phyloP scores from a whole-genome alignment of 352 stramenopile genomes.

The Globisporangium emineosum region DNA sequence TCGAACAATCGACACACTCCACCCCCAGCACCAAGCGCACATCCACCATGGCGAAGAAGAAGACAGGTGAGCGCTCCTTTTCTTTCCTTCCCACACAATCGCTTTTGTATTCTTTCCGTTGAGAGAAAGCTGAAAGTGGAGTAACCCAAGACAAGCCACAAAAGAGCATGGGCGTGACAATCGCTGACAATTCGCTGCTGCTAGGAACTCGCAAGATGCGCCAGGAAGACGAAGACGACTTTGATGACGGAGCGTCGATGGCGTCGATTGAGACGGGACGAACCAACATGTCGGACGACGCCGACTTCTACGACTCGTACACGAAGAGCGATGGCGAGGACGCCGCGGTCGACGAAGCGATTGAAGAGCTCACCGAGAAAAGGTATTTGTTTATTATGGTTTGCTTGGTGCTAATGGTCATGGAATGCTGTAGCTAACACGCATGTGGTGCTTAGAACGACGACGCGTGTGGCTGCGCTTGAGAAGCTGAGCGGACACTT shows the following conservation, averaged over 20 bases:
- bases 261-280: constrained; percentile 64
- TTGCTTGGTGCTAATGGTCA: not conserved
- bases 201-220: constrained; percentile 57
- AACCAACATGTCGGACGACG: constrained; percentile 60
- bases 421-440: not conserved
- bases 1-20: not conserved
- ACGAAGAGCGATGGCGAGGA: constrained; percentile 60
- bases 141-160: not conserved
- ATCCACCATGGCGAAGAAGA: constrained; percentile 67
- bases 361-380: constrained; percentile 80
- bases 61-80: constrained; percentile 30
- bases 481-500: constrained; percentile 60
- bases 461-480: constrained; percentile 66
- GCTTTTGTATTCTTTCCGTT: not conserved
- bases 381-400: constrained; percentile 29
- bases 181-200: constrained; percentile 9
- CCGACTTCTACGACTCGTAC: constrained; percentile 68
- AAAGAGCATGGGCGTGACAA: constrained; percentile 10
- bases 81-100: not conserved
- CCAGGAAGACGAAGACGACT: constrained; percentile 55
- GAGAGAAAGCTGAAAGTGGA: not conserved
- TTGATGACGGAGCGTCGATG: constrained; percentile 64
- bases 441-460: constrained; percentile 38
- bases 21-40: not conserved
- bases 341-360: constrained; percentile 61